Evolutionary conservation across 2,329 filamentous ascomycete genomes (phyloP).

Genomic region (Xylaria sp.): DNA sequence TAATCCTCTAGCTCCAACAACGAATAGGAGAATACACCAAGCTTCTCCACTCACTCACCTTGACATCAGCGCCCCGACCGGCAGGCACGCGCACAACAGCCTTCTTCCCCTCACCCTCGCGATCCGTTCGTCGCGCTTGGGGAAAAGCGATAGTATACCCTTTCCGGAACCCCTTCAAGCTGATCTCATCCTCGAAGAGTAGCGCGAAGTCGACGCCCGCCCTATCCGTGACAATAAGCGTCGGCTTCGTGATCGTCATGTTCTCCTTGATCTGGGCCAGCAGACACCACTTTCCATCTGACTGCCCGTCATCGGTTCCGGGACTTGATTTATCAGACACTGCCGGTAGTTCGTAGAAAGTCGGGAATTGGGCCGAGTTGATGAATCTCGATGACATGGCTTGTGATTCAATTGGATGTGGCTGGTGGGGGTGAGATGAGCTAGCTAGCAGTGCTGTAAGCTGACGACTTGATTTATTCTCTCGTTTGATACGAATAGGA

Average conservation of each 20-base stretch:
- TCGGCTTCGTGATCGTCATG: slow-evolving; percentile 60
- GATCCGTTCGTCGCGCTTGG: slow-evolving; percentile 49
- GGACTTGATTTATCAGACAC: slow-evolving; percentile 19
- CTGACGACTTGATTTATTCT: background rate
- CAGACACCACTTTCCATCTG: slow-evolving; percentile 44
- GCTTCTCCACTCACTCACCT: slow-evolving; percentile 41
- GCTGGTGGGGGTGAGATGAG: slow-evolving; percentile 10
- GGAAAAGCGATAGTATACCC: slow-evolving; percentile 54
- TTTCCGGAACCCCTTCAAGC: slow-evolving; percentile 51
- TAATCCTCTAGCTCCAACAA: background rate
- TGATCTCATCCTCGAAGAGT: slow-evolving; percentile 55
- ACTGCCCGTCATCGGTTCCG: background rate
- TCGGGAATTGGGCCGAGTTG: slow-evolving; percentile 24
- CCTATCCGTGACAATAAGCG: slow-evolving; percentile 57
- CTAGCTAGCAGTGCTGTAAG: background rate
- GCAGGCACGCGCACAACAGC: slow-evolving; percentile 52
- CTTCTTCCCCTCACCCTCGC: slow-evolving; percentile 52
- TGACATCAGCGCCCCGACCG: slow-evolving; percentile 49
- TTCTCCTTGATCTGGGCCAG: slow-evolving; percentile 49
- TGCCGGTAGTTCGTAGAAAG: slow-evolving; percentile 37
- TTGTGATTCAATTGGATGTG: background rate
- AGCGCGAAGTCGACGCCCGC: slow-evolving; percentile 55
- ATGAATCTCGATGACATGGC: slow-evolving; percentile 24
- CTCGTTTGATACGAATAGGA: too few species aligned
- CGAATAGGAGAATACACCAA: background rate